These are phyloP conservation scores for Fraxinus paxiana DNA, from an alignment of 305 asterid genomes.

Conservation along the genomic window DNA sequence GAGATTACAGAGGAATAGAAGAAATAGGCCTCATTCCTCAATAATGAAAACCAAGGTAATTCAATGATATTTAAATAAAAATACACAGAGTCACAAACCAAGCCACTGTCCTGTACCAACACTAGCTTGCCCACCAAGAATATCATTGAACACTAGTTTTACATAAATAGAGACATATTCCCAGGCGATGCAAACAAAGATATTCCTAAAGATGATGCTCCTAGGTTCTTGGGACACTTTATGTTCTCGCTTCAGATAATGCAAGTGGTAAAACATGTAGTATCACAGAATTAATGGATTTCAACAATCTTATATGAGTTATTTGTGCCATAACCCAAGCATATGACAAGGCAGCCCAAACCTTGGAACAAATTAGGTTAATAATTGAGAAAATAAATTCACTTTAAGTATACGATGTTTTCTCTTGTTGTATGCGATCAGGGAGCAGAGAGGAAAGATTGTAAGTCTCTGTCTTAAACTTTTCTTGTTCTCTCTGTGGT, in stretches of 20 bases:
- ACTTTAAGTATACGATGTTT: background rate
- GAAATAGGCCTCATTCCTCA: background rate
- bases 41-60: background rate
- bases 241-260: background rate
- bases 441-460: background rate
- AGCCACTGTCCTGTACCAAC: background rate
- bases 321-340: constrained; percentile 1
- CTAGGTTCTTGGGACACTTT: background rate
- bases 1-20: background rate
- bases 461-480: background rate
- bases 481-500: background rate
- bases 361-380: background rate
- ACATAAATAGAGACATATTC: background rate
- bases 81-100: background rate
- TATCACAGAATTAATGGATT: background rate
- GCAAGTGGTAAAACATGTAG: background rate
- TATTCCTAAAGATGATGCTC: background rate
- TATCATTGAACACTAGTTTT: background rate
- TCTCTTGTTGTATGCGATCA: background rate
- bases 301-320: background rate
- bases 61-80: background rate
- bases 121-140: background rate
- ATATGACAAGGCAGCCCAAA: background rate
- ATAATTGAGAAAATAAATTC: background rate
- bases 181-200: background rate